Percentiles rank a stretch among this genome's conserved stretches.
phyloP scores from a whole-genome alignment of 805 yeast species.

The Kluyveromyces aestuarii region DNA sequence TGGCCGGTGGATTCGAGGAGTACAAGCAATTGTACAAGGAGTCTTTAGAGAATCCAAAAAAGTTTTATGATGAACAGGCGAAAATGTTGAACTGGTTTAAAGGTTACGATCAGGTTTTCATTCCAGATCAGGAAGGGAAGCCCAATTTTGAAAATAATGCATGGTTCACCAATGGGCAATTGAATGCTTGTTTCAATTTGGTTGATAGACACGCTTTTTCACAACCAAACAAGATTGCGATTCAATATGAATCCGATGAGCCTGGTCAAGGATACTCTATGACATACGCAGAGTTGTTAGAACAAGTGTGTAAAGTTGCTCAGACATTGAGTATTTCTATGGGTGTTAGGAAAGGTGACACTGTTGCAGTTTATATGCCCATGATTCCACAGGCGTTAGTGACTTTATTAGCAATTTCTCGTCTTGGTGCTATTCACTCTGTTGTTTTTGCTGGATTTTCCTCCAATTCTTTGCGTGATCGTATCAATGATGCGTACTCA shows the following conservation, averaged over 20 bases:
- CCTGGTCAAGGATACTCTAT: conserved; percentile 52
- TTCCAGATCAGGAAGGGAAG: conserved; percentile 29
- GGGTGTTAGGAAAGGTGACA: conserved; percentile 75
- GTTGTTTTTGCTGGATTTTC: conserved; percentile 83
- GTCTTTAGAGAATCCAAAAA: conserved; percentile 72
- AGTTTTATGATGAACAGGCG: conserved; percentile 74
- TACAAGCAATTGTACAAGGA: conserved; percentile 61
- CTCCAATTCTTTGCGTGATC: conserved; percentile 59
- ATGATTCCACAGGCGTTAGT: conserved; percentile 77
- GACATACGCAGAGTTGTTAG: conserved; percentile 63
- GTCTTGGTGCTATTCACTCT: conserved; percentile 80
- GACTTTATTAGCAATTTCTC: conserved; percentile 65
- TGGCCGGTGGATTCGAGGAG: conserved; percentile 48
- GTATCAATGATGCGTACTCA: conserved; percentile 64
- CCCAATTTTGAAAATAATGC: conserved; percentile 43
- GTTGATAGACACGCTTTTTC: conserved; percentile 73
- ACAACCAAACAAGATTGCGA: conserved; percentile 64
- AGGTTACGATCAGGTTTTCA: conserved; percentile 50
- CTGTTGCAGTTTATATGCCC: conserved; percentile 80
- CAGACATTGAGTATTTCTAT: conserved; percentile 50
- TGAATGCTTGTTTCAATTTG: conserved; percentile 74
- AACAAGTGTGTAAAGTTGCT: conserved; percentile 62
- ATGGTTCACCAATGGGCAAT: conserved; percentile 74
- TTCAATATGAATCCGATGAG: conserved; percentile 77
- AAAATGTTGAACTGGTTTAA: conserved; percentile 69